These are phyloP conservation scores for Shiraia bambusicola DNA, from an alignment of 2,329 filamentous ascomycete species.

Conservation along the genomic window DNA sequence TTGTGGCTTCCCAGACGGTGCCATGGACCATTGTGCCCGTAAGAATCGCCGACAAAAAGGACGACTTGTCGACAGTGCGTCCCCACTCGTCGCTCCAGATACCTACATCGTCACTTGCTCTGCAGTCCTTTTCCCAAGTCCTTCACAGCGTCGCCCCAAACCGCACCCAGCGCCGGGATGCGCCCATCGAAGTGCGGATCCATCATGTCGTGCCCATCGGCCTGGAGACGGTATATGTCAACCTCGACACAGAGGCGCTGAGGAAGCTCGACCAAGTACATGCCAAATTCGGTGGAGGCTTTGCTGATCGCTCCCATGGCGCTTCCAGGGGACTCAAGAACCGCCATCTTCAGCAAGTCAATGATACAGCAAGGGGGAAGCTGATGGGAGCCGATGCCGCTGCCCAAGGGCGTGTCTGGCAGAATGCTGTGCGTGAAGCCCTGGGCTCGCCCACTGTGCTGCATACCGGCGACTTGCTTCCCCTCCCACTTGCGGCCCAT, in stretches of 20 bases:
- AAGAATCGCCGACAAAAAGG: conserved; percentile 45
- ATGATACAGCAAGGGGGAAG: conserved; percentile 39
- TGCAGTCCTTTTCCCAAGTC: conserved; percentile 76
- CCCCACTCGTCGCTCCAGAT: conserved; percentile 79
- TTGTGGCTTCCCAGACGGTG: conserved; percentile 58
- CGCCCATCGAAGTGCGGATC: conserved; percentile 79
- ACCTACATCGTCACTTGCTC: conserved; percentile 67
- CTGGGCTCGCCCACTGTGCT: conserved; percentile 73
- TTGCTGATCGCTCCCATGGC: conserved; percentile 42
- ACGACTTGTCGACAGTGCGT: conserved; percentile 38
- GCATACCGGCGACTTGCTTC: conserved; percentile 80
- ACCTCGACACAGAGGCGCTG: conserved; percentile 76
- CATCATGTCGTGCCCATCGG: conserved; percentile 77
- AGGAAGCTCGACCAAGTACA: conserved; percentile 80
- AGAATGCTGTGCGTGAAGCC: conserved; percentile 65
- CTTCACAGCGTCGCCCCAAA: conserved; percentile 74
- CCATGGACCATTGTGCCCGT: conserved; percentile 87
- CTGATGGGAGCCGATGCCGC: conserved; percentile 17
- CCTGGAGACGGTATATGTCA: conserved; percentile 84
- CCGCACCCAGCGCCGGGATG: conserved; percentile 71
- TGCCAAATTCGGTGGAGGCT: conserved; percentile 73
- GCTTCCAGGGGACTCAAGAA: conserved; percentile 33
- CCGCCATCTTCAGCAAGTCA: conserved; percentile 34
- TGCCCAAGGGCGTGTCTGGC: conserved; percentile 41
- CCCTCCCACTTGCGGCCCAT: conserved; percentile 73